phyloP scores from a whole-genome alignment of 1,284 basidiomycete species.

The Gomphus sp. region DNA sequence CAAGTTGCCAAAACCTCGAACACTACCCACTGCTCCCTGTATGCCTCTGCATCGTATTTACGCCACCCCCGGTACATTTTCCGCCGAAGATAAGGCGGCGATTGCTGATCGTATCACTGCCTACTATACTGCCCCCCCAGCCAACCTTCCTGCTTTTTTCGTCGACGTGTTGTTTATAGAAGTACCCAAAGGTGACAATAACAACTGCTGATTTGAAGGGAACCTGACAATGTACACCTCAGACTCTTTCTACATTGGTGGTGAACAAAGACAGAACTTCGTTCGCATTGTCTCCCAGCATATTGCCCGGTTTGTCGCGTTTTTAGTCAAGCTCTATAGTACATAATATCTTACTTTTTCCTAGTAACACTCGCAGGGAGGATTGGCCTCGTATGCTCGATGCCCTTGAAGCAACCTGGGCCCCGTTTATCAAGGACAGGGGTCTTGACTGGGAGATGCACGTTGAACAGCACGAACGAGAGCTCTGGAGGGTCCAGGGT shows the following conservation, averaged over 20 bases:
- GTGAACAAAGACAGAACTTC: not conserved
- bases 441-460: conserved; percentile 8
- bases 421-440: not conserved
- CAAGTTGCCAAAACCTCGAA: not conserved
- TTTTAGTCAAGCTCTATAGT: not conserved
- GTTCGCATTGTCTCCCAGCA: conserved; percentile 6
- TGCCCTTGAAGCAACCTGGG: not conserved
- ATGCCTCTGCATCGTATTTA: conserved; percentile 10
- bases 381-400: not conserved
- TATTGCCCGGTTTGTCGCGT: not conserved
- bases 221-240: not conserved
- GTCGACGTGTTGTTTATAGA: conserved; percentile 4
- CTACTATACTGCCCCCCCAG: not conserved
- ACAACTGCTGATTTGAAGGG: not conserved
- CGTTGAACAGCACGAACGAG: conserved; percentile 7
- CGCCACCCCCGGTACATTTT: not conserved
- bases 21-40: not conserved
- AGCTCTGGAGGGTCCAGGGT: conserved; percentile 1
- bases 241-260: conserved; percentile 5
- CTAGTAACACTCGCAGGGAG: not conserved
- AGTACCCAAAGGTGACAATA: not conserved
- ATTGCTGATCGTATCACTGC: not conserved
- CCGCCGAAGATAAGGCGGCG: not conserved
- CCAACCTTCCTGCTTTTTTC: conserved; percentile 1
- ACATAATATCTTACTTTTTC: not conserved